Conservation (phyloP, 441 rosid species). For the Pelargonium citronellum region DNA sequence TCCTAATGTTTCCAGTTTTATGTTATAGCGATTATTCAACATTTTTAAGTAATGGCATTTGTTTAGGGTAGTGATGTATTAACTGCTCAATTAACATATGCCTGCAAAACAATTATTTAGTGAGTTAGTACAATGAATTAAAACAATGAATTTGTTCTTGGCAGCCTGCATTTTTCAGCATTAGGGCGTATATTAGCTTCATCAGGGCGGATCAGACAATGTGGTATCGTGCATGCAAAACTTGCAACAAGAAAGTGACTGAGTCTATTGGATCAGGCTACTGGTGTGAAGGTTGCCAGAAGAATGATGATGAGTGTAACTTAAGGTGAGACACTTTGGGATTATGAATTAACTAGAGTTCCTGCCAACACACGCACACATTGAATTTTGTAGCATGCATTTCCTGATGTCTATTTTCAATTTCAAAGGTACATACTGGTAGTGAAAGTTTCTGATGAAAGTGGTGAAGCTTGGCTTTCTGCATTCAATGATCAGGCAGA, state of each 20-base stretch:
- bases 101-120: too few relatives aligned
- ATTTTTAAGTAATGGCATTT: too few relatives aligned
- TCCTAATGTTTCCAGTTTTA: neutral
- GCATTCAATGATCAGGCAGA: constrained; percentile 79
- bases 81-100: too few relatives aligned
- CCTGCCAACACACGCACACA: neutral
- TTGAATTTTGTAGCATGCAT: neutral
- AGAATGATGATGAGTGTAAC: constrained; percentile 63
- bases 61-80: too few relatives aligned
- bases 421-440: constrained; percentile 65
- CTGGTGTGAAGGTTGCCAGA: constrained; percentile 98
- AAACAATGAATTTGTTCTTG: constrained; percentile 11
- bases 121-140: neutral
- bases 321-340: constrained; percentile 44
- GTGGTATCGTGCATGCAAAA: constrained; percentile 96
- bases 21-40: too few relatives aligned
- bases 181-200: constrained; percentile 62
- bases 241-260: constrained; percentile 88
- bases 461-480: constrained; percentile 78
- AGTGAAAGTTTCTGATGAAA: constrained; percentile 56
- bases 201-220: constrained; percentile 85
- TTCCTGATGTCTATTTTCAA: neutral
- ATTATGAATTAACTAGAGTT: neutral
- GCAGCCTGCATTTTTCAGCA: constrained; percentile 73
- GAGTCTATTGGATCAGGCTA: constrained; percentile 76